phyloP scores from a whole-genome alignment of 768 basidiomycete species.

The Dictyophora rubrovolvata region DNA sequence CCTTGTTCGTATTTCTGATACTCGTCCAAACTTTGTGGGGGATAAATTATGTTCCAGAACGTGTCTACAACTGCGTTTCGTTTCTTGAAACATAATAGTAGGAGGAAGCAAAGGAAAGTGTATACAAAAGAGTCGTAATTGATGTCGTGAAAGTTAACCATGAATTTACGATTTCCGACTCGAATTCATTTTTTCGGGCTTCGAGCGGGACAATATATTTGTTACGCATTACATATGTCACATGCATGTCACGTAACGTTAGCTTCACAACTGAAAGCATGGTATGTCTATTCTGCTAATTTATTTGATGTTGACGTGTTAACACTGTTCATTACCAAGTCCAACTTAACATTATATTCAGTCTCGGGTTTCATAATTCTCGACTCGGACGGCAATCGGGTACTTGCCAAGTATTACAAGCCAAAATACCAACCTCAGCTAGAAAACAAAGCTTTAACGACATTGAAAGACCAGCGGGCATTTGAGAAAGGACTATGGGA shows the following conservation, averaged over 20 bases:
- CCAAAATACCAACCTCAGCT: slow-evolving; percentile 54
- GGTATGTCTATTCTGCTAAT: background rate
- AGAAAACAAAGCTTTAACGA: slow-evolving; percentile 51
- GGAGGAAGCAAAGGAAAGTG: background rate
- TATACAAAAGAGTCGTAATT: background rate
- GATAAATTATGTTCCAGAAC: background rate
- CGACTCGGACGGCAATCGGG: slow-evolving; percentile 90
- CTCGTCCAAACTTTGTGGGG: background rate
- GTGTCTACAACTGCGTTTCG: background rate
- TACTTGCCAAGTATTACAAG: slow-evolving; percentile 91
- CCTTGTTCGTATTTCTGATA: background rate
- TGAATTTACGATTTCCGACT: background rate
- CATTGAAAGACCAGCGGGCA: slow-evolving; percentile 84
- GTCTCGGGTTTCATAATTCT: slow-evolving; percentile 82
- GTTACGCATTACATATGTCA: background rate
- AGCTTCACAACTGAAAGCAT: background rate
- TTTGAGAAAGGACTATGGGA: slow-evolving; percentile 95
- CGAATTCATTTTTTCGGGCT: background rate
- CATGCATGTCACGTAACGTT: background rate
- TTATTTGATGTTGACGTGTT: background rate
- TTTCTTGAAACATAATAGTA: background rate
- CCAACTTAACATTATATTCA: slow-evolving; percentile 81
- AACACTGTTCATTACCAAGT: slow-evolving; percentile 13
- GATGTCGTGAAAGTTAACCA: background rate
- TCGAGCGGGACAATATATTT: background rate